Percentiles rank a stretch among this genome's conserved stretches.
These are phyloP conservation scores for Stylonectria norvegica DNA, from an alignment of 2,329 filamentous ascomycete genomes.

Conservation along the genomic window DNA sequence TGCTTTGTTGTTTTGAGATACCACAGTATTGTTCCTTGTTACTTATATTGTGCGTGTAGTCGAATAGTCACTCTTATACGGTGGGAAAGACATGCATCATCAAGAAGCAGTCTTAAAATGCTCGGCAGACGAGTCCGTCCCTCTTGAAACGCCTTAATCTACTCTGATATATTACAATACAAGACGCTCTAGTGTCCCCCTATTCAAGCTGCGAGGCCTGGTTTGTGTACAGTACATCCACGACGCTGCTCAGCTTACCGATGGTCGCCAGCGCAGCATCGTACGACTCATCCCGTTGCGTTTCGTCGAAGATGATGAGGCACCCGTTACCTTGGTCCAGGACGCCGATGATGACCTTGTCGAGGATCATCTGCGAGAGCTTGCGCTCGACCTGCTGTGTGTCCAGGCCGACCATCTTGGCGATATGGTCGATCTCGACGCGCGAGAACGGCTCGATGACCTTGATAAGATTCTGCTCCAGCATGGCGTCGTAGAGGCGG, in stretches of 20 bases:
- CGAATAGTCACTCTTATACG: too few relatives aligned
- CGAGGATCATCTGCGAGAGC: slow-evolving; percentile 98
- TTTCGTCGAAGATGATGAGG: slow-evolving; percentile 95
- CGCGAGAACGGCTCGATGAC: slow-evolving; percentile 98
- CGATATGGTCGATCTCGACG: slow-evolving; percentile 94
- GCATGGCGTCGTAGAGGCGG: slow-evolving; percentile 93
- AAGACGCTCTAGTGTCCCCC: slow-evolving; percentile 14
- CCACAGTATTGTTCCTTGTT: slow-evolving; percentile 6
- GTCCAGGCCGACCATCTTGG: slow-evolving; percentile 95
- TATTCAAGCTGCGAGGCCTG: slow-evolving; percentile 95
- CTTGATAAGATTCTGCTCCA: slow-evolving; percentile 99
- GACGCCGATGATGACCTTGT: slow-evolving; percentile 97
- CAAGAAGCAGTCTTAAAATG: slow-evolving; percentile 12
- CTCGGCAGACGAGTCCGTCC: slow-evolving; percentile 23
- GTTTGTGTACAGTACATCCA: slow-evolving; percentile 96
- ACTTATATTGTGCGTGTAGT: too few relatives aligned
- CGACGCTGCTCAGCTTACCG: slow-evolving; percentile 94
- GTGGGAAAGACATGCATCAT: too few relatives aligned
- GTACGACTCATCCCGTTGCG: slow-evolving; percentile 87
- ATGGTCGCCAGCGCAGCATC: slow-evolving; percentile 93
- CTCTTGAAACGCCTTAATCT: slow-evolving; percentile 31
- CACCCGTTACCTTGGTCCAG: slow-evolving; percentile 97
- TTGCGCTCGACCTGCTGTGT: slow-evolving; percentile 97
- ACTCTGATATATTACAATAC: slow-evolving; percentile 31
- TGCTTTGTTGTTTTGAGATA: slow-evolving; percentile 10